Evolutionary conservation across 768 basidiomycete species (phyloP), one percentile per base, ranked within the genome.

Genomic region (Lanmaoa rubissima): DNA sequence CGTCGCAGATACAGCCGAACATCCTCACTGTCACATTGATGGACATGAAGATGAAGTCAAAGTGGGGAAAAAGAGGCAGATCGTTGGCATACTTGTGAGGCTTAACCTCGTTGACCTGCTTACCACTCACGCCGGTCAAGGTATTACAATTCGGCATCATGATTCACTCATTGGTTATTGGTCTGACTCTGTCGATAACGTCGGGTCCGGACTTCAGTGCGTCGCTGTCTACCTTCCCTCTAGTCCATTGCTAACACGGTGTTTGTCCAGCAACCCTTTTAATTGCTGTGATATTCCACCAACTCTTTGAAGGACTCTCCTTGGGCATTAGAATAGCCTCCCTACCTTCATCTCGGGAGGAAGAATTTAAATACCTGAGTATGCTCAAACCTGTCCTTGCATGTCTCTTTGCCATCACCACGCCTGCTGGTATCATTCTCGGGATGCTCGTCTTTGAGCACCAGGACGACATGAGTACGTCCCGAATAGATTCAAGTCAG

Each of bases 121-220:
- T 34, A 14, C 14, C 32, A 34, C 48, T 65, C n/a, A 59, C 44
- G 12, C 8, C 4, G 9, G 32, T 32, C 45, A 50, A 92, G 90
- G 84, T 90, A 34, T 75, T 95, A 36, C 88, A 95, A 80, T 65
- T 88, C 2, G 84, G 93, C 45, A 90, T 95, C 63, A 88, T 94
- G 90, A 79, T 94, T 48, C 84, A 94, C 66, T 87, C 91, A 3
- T 67, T 93, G 45, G 82, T 92, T 34, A 90, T 93, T 54, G 91
- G 91, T 2, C 68, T 92, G 21, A 92, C 91, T 5, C 74, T 92
- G 19, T 80, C 88, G 1, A 82, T 92, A 53, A 82, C 87, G 5
- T 75, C 79, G 6, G 86, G 88, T 17, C 61, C 82, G 1, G 88
- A 90, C 51, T 91, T 92, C 58, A 79, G 89, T 90, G 56, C 55